phyloP scores from a whole-genome alignment of 2,329 filamentous ascomycete genomes.

The Penicillium sp. region DNA sequence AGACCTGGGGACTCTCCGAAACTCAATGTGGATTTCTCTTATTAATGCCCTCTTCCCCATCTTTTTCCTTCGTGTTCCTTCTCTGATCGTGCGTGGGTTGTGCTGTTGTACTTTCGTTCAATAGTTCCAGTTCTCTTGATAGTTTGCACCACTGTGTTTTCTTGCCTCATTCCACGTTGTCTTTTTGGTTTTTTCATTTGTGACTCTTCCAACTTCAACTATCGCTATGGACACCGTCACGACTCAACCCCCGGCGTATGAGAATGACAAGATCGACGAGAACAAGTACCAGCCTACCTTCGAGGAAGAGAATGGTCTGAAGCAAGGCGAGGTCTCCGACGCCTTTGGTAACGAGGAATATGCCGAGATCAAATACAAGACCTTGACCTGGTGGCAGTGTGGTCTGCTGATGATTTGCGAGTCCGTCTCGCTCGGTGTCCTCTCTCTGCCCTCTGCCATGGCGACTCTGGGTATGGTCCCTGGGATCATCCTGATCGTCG shows the following conservation, averaged over 20 bases:
- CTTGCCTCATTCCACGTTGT: neutral
- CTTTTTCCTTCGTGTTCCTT: conserved; percentile 1
- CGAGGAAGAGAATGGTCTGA: conserved; percentile 24
- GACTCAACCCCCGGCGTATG: conserved; percentile 21
- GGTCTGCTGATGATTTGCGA: conserved; percentile 33
- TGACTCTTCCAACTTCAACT: neutral
- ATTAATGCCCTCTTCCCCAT: conserved; percentile 12
- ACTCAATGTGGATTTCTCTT: conserved; percentile 14
- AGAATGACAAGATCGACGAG: conserved; percentile 27
- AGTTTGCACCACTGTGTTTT: too few species aligned
- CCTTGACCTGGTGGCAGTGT: conserved; percentile 33
- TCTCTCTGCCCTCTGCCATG: conserved; percentile 27
- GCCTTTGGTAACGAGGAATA: conserved; percentile 31
- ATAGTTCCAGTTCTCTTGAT: neutral
- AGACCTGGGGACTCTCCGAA: conserved; percentile 10
- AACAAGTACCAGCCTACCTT: conserved; percentile 15
- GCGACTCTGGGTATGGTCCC: conserved; percentile 28
- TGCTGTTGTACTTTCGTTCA: neutral
- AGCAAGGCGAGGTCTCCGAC: conserved; percentile 28
- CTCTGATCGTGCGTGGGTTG: neutral
- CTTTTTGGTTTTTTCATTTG: neutral
- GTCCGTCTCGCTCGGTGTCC: conserved; percentile 30
- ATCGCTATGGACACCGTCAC: conserved; percentile 22
- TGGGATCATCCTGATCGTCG: conserved; percentile 58
- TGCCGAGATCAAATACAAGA: conserved; percentile 32